Percentiles rank a stretch among this genome's conserved stretches.
These are phyloP conservation scores for Gracilaria domingensis DNA, from an alignment of 23 red algal genomes.

Conservation along the genomic window DNA sequence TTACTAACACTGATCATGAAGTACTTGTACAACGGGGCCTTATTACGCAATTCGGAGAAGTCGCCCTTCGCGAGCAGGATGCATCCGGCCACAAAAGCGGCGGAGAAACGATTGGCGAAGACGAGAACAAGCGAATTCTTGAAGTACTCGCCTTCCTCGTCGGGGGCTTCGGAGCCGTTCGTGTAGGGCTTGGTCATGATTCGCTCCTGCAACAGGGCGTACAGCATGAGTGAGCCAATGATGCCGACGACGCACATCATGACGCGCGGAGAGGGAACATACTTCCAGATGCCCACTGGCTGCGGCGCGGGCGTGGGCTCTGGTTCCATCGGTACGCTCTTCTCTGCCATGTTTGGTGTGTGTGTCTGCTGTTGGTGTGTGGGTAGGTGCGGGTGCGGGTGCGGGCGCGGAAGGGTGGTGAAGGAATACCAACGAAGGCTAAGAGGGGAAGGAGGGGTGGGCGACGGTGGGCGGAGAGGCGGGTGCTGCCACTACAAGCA, in stretches of 20 bases:
- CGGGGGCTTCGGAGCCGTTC: conserved; percentile 37
- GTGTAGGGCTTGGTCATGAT: conserved; percentile 94
- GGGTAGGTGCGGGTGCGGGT: too few species aligned
- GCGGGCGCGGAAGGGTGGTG: too few species aligned
- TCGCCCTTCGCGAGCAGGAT: conserved; percentile 70
- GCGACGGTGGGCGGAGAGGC: not conserved
- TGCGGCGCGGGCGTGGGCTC: conserved; percentile 69
- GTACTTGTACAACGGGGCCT: conserved; percentile 96
- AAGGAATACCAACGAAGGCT: too few species aligned
- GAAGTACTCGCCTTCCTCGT: conserved; percentile 81
- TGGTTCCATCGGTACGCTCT: conserved; percentile 47
- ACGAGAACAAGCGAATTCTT: conserved; percentile 87
- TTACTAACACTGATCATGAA: conserved; percentile 85
- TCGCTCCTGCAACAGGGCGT: conserved; percentile 90
- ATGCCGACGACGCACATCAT: conserved; percentile 87
- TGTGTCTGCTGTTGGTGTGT: not conserved
- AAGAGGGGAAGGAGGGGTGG: not conserved
- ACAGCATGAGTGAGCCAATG: conserved; percentile 92
- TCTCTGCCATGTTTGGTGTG: conserved; percentile 36
- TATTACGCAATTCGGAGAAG: conserved; percentile 65
- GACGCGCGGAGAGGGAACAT: conserved; percentile 66
- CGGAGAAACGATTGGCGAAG: conserved; percentile 87
- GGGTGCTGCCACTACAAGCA: not conserved
- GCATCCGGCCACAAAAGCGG: conserved; percentile 74
- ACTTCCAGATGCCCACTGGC: conserved; percentile 77